Percentiles rank a stretch among this genome's conserved stretches.
These are phyloP conservation scores for Purshia tridentata DNA, from an alignment of 306 rosid species.

Conservation along the genomic window DNA sequence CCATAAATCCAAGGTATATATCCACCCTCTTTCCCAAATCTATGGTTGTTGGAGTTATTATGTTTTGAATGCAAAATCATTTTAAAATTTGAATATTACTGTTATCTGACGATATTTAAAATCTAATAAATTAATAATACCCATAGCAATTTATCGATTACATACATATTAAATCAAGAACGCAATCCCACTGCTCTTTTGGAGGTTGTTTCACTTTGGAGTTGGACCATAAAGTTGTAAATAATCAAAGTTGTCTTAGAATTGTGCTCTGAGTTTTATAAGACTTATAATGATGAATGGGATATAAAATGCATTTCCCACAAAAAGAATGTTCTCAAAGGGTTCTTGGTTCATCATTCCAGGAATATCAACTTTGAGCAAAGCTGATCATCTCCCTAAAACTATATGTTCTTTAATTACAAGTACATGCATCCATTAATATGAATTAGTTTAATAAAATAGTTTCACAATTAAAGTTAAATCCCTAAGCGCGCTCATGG, in stretches of 20 bases:
- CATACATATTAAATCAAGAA: neutral
- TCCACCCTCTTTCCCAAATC: too few relatives aligned
- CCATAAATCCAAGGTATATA: too few relatives aligned
- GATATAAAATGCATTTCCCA: constrained; percentile 30
- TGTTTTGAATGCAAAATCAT: too few relatives aligned
- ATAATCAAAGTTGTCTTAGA: neutral
- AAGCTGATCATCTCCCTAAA: constrained; percentile 11
- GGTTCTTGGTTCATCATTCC: constrained; percentile 42
- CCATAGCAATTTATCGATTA: too few relatives aligned
- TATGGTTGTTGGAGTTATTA: too few relatives aligned
- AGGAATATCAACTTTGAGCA: constrained; percentile 44
- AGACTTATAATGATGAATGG: constrained; percentile 21
- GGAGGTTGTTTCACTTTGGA: constrained; percentile 3
- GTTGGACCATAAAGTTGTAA: neutral
- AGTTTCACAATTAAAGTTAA: neutral
- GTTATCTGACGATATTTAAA: too few relatives aligned
- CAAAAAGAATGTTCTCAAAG: constrained; percentile 38
- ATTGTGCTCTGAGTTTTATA: constrained; percentile 6
- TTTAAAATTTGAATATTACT: too few relatives aligned
- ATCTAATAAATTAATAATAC: too few relatives aligned
- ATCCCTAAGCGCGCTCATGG: neutral
- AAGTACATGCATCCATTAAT: constrained; percentile 1
- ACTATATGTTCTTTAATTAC: neutral
- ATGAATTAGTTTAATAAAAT: neutral
- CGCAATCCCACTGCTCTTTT: constrained; percentile 13